Evolutionary conservation across 1,284 basidiomycete species (phyloP).

Genomic region (Heterobasidion parviporum): DNA sequence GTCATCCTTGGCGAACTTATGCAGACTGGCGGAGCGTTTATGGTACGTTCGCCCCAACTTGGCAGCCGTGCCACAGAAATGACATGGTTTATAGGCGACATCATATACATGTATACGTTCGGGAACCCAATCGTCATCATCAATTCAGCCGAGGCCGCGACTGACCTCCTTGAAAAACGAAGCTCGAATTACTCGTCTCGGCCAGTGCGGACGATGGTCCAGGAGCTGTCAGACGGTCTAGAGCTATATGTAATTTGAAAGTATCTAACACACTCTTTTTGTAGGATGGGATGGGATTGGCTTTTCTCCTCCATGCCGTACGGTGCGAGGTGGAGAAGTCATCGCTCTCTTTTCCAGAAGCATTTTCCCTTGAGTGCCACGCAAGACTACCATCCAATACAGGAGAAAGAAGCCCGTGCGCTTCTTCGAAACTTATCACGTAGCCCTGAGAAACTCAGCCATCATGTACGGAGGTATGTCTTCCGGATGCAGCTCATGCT

Average conservation of each 20-base stretch:
- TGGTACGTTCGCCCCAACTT: background rate
- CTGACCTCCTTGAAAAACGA: background rate
- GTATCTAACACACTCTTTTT: background rate
- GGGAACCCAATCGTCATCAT: background rate
- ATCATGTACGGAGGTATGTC: constrained; percentile 10
- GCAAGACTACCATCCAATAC: constrained; percentile 27
- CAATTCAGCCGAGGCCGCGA: background rate
- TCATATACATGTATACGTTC: background rate
- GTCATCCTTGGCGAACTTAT: background rate
- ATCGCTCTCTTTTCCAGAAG: constrained; percentile 35
- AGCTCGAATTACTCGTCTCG: background rate
- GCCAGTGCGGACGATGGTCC: background rate
- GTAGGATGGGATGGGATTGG: constrained; percentile 43
- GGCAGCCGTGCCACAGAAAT: background rate
- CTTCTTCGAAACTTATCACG: constrained; percentile 4
- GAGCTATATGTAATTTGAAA: no score
- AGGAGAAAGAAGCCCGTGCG: background rate
- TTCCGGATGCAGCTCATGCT: background rate
- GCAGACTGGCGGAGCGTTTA: background rate
- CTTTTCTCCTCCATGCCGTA: constrained; percentile 38
- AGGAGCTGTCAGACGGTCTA: background rate
- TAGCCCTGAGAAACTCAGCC: constrained; percentile 11
- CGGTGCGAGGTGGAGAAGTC: constrained; percentile 31
- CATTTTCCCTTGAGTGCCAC: constrained; percentile 28
- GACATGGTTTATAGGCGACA: background rate